Conservation (phyloP, 129 eudicot genomes). For the Daucus carota region DH1_v3.0 NC_030383.2:3701501-3702000, state of each 20-base stretch:
- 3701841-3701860: neutral
- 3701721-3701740: neutral
- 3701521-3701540: neutral
- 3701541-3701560: neutral
- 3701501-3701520: no score
- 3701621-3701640: neutral
- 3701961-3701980: constrained; percentile 95
- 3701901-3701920: no score
- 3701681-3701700: neutral
- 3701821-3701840: no score
- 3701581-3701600: neutral
- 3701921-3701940: neutral
- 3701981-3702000: constrained; percentile 95
- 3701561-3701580: neutral
- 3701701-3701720: neutral
- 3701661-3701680: neutral
- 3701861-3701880: neutral
- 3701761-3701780: neutral
- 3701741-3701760: neutral
- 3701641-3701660: neutral
- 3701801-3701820: no score
- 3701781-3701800: no score
- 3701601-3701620: neutral
- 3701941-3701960: constrained; percentile 62
- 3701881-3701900: neutral